Percentiles rank a stretch among this genome's conserved stretches.
Evolutionary conservation across 176 grass and related monocot species (phyloP).

Genomic region (Hordeum marinum): DNA sequence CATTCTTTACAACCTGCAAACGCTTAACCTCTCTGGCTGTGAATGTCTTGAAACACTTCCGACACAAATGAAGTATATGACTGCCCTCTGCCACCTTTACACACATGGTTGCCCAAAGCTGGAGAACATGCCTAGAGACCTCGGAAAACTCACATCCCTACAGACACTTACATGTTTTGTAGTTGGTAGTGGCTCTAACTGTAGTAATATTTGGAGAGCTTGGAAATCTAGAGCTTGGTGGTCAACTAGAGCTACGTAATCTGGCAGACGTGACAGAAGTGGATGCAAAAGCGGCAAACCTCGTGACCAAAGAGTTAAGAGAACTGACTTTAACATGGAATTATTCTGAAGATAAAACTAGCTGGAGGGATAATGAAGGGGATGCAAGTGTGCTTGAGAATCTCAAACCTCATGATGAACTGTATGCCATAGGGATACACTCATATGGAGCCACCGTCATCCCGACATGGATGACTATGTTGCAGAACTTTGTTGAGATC

Average conservation of each 20-base stretch:
- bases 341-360: not conserved
- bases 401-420: not conserved
- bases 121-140: not conserved
- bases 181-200: not conserved
- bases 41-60: fast-evolving
- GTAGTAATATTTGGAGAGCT: not conserved
- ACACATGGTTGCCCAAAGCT: not conserved
- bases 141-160: not conserved
- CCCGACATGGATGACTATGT: not conserved
- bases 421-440: not conserved
- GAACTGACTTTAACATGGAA: not conserved
- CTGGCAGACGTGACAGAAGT: not conserved
- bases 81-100: too few relatives aligned
- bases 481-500: not conserved
- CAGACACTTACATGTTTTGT: not conserved
- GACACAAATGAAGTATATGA: too few relatives aligned
- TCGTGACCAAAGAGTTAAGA: not conserved
- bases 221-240: not conserved
- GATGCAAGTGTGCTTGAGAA: not conserved
- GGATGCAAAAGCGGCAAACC: not conserved
- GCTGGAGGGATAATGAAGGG: not conserved
- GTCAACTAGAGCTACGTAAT: not conserved
- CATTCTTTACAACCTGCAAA: not conserved
- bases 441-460: not conserved
- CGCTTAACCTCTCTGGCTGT: not conserved